These are phyloP conservation scores for Alternaria ethzedia DNA, from an alignment of 2,329 filamentous ascomycete species.

Conservation along the genomic window DNA sequence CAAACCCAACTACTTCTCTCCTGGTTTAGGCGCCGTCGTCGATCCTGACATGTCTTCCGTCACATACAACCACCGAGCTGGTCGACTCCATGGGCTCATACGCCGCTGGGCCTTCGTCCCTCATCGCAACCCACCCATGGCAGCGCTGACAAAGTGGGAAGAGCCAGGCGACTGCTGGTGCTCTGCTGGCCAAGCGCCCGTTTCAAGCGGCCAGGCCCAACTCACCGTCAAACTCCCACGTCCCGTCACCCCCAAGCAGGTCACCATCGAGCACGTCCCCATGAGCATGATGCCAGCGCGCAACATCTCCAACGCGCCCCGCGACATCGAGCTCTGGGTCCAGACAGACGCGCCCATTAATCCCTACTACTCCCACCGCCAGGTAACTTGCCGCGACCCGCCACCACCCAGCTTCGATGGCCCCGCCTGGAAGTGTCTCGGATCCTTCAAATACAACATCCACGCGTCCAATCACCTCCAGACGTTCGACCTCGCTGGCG, in stretches of 20 bases:
- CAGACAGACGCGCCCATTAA: constrained; percentile 36
- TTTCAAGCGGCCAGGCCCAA: constrained; percentile 63
- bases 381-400: constrained; percentile 19
- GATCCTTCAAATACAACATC: constrained; percentile 51
- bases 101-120: constrained; percentile 23
- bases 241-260: constrained; percentile 46
- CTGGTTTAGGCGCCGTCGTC: constrained; percentile 69
- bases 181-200: constrained; percentile 55
- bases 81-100: constrained; percentile 4
- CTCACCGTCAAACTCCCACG: constrained; percentile 63
- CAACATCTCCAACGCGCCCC: constrained; percentile 51
- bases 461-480: constrained; percentile 51
- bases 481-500: constrained; percentile 46
- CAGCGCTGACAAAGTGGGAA: constrained; percentile 72
- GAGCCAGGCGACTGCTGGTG: constrained; percentile 92
- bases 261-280: constrained; percentile 57
- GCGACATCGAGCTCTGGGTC: constrained; percentile 55
- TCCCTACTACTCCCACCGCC: constrained; percentile 25
- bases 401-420: constrained; percentile 3
- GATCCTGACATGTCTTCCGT: constrained; percentile 67
- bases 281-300: constrained; percentile 42
- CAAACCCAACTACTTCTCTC: constrained; percentile 74
- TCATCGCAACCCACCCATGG: constrained; percentile 51
- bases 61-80: constrained; percentile 33
- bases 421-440: constrained; percentile 49